A percentile compares a stretch with the other conserved stretches of the same genome.
These are phyloP conservation scores for Cladosporium oxysporum DNA, from an alignment of 2,329 filamentous ascomycete species.

Conservation along the genomic window DNA sequence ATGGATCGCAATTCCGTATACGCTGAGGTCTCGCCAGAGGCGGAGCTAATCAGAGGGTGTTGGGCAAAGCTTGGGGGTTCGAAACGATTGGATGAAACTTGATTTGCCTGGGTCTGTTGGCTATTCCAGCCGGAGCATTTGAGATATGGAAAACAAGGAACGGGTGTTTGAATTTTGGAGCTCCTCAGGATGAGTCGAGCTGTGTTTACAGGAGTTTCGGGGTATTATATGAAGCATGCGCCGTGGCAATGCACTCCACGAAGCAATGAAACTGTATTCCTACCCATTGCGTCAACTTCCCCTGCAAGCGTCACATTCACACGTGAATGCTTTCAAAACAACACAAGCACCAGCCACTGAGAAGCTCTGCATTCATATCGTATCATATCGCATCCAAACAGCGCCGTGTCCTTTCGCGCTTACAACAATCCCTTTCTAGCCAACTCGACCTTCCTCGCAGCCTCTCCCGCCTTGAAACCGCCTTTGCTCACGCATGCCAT, in stretches of 20 bases:
- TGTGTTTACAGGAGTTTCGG: neutral
- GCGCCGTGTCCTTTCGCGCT: slow-evolving; percentile 17
- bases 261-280: slow-evolving; percentile 12
- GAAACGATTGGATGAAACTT: neutral
- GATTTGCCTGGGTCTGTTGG: neutral
- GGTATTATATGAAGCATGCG: neutral
- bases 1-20: neutral
- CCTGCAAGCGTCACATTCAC: neutral
- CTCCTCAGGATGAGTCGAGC: slow-evolving; percentile 18
- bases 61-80: neutral
- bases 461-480: slow-evolving; percentile 71
- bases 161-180: neutral
- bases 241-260: neutral
- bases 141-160: neutral
- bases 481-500: slow-evolving; percentile 74
- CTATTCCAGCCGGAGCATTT: neutral
- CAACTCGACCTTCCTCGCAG: slow-evolving; percentile 73
- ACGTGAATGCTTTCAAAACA: neutral
- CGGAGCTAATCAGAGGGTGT: neutral
- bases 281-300: neutral
- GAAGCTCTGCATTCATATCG: slow-evolving; percentile 1
- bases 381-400: slow-evolving; percentile 5
- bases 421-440: slow-evolving; percentile 76
- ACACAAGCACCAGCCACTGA: neutral
- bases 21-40: neutral